phyloP scores from a whole-genome alignment of 2,329 filamentous ascomycete genomes.

The Polytolypa hystricis region DNA sequence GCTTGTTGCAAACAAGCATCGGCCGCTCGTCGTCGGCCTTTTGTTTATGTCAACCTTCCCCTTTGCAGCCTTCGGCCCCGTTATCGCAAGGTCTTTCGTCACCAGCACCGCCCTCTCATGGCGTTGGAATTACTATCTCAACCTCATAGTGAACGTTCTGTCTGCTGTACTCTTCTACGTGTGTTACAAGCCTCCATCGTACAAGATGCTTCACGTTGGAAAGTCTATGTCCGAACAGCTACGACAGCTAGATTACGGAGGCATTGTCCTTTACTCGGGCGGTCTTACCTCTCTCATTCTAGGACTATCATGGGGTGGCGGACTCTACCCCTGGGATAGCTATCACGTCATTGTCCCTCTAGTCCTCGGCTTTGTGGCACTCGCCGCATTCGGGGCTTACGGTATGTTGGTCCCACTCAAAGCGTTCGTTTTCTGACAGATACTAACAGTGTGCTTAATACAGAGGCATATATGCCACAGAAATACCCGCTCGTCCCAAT shows the following conservation, averaged over 20 bases:
- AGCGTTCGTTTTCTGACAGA: neutral
- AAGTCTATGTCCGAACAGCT: constrained; percentile 25
- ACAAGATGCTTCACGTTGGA: constrained; percentile 29
- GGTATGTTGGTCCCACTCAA: constrained; percentile 15
- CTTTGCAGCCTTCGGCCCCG: constrained; percentile 27
- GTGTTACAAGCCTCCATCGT: constrained; percentile 40
- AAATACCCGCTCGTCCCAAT: constrained; percentile 34
- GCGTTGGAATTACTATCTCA: constrained; percentile 42
- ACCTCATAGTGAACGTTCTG: constrained; percentile 34
- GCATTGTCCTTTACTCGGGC: constrained; percentile 33
- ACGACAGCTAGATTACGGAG: constrained; percentile 37
- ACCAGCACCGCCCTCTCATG: constrained; percentile 33
- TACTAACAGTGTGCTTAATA: constrained; percentile 3
- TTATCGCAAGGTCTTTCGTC: constrained; percentile 38
- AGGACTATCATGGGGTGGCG: constrained; percentile 35
- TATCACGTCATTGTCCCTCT: constrained; percentile 27
- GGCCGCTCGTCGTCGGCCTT: constrained; percentile 22
- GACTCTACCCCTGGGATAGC: constrained; percentile 34
- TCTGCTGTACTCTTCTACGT: constrained; percentile 32
- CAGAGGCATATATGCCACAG: constrained; percentile 27
- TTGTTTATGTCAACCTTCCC: constrained; percentile 25
- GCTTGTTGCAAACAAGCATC: constrained; percentile 29
- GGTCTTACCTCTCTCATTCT: constrained; percentile 35
- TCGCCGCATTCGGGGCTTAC: constrained; percentile 29
- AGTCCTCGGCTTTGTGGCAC: constrained; percentile 27